Evolutionary conservation across 192 early-diverging fungal genomes (phyloP).

Genomic region (Backusella australiensis): DNA sequence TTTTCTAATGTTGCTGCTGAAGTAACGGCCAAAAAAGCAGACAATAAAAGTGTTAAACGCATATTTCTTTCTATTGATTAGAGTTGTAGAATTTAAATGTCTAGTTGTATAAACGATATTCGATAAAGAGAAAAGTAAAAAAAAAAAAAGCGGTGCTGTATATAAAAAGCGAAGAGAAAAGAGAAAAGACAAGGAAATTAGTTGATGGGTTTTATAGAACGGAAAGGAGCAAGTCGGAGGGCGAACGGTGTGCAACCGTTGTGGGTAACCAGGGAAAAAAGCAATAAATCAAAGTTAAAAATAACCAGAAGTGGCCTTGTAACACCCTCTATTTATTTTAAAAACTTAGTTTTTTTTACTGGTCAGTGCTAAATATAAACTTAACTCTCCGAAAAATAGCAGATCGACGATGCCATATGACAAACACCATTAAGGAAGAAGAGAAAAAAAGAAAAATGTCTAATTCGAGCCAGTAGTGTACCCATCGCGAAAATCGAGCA

Average conservation of each 20-base stretch:
- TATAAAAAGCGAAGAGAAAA: background rate
- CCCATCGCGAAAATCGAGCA: background rate
- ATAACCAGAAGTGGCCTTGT: background rate
- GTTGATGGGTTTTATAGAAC: background rate
- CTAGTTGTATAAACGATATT: background rate
- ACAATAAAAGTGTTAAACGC: conserved; percentile 9
- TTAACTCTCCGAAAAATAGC: background rate
- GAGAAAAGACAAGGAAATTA: background rate
- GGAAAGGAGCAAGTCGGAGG: background rate
- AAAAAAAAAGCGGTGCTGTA: background rate
- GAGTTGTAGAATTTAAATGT: background rate
- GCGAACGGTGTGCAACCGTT: background rate
- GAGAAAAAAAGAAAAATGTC: background rate
- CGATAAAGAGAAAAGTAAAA: background rate
- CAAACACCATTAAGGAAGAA: background rate
- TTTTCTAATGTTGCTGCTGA: conserved; percentile 14
- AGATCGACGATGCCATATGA: background rate
- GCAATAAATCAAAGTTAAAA: background rate
- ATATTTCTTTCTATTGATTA: background rate
- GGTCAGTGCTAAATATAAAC: background rate
- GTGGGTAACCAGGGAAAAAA: background rate
- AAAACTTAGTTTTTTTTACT: background rate
- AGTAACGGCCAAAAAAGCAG: background rate
- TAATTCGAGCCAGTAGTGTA: background rate
- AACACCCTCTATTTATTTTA: background rate